phyloP scores from a whole-genome alignment of 345 rosid species.

The Citrus unshiu region DNA sequence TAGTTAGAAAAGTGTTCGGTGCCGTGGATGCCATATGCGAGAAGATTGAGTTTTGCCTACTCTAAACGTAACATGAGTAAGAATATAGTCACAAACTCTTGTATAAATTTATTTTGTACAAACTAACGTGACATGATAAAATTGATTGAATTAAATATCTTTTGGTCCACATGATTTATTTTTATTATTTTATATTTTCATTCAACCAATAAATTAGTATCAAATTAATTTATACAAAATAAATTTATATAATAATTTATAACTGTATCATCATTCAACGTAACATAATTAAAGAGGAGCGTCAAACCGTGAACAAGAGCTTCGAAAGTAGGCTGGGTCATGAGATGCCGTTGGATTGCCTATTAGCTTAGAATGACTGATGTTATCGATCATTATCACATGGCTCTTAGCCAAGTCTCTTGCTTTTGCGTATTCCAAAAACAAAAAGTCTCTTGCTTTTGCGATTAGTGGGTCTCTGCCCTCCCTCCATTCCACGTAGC shows the following conservation, averaged over 20 bases:
- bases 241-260: no score
- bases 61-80: no score
- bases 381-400: neutral
- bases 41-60: neutral
- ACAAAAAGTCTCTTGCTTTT: neutral
- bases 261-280: no score
- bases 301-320: no score
- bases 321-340: no score
- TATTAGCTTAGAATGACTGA: neutral
- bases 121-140: no score
- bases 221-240: no score
- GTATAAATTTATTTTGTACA: no score
- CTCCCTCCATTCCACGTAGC: neutral
- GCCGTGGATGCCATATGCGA: neutral
- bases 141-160: no score
- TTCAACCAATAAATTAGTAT: fast-evolving
- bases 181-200: no score
- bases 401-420: neutral
- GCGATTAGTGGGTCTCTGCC: no score
- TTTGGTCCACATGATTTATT: fast-evolving
- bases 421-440: neutral
- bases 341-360: neutral
- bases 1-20: neutral
- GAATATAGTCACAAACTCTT: fast-evolving
- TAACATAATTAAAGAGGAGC: neutral